These are phyloP conservation scores for Penicillium polonicum DNA, from an alignment of 2,329 filamentous ascomycete species.

Conservation along the genomic window DNA sequence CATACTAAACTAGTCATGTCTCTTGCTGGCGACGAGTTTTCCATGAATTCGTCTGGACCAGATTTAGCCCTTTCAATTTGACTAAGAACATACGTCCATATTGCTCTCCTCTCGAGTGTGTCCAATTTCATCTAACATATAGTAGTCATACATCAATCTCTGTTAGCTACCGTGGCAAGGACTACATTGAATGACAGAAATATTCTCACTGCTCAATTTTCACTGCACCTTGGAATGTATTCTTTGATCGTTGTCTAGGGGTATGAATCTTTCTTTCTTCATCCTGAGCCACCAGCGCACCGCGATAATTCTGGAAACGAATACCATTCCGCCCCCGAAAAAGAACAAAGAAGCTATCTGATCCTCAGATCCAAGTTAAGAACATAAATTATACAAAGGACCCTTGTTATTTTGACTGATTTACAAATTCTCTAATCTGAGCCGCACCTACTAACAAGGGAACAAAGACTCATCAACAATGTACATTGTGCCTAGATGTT, in stretches of 20 bases:
- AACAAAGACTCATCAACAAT: background rate
- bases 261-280: background rate
- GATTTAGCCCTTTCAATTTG: background rate
- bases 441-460: background rate
- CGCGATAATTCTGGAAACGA: background rate
- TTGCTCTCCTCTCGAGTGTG: background rate
- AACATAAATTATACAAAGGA: background rate
- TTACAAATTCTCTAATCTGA: background rate
- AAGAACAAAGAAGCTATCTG: background rate
- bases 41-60: background rate
- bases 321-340: background rate
- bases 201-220: no score
- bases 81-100: background rate
- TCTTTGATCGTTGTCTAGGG: background rate
- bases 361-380: background rate
- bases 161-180: background rate
- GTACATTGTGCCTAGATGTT: background rate
- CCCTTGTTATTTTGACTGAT: background rate
- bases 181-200: background rate
- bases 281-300: background rate
- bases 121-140: background rate
- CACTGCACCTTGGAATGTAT: background rate
- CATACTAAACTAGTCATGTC: background rate
- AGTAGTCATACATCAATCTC: background rate
- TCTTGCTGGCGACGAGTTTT: background rate